A percentile compares a stretch with the other conserved stretches of the same genome.
These are phyloP conservation scores for Fusarium nematophilum DNA, from an alignment of 2,329 filamentous ascomycete species.

Conservation along the genomic window DNA sequence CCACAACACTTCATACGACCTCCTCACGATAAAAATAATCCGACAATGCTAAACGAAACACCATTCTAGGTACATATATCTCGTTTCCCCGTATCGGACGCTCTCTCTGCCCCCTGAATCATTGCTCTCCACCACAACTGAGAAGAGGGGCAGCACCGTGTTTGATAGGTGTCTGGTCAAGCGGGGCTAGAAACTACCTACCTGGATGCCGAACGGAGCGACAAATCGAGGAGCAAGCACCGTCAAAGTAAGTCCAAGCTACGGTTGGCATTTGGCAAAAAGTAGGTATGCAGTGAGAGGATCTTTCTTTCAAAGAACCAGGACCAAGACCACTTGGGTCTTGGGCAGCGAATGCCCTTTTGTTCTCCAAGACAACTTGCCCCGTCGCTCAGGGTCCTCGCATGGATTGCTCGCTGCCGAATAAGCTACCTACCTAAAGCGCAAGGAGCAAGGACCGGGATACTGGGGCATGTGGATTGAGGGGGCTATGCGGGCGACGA, in stretches of 20 bases:
- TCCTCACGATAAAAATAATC: too few species aligned
- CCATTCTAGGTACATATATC: constrained; percentile 2
- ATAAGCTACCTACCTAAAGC: constrained; percentile 17
- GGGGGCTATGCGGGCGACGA: constrained; percentile 36
- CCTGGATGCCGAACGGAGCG: constrained; percentile 15
- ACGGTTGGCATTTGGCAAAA: neutral
- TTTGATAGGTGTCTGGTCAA: constrained; percentile 21
- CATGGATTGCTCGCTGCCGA: neutral
- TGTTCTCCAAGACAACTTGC: too few species aligned
- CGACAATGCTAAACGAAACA: too few species aligned
- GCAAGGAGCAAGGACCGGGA: constrained; percentile 33
- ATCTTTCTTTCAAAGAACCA: too few species aligned
- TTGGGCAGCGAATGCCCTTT: too few species aligned
- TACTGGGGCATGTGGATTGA: constrained; percentile 35
- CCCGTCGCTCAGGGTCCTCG: too few species aligned
- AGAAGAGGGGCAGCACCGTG: constrained; percentile 34
- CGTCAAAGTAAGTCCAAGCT: neutral
- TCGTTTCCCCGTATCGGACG: neutral
- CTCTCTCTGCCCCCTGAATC: constrained; percentile 27
- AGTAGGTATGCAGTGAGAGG: too few species aligned
- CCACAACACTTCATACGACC: neutral
- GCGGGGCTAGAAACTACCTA: constrained; percentile 29
- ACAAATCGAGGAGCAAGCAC: constrained; percentile 7
- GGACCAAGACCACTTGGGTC: too few species aligned
- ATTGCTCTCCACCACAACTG: constrained; percentile 16